Evolutionary conservation across 441 rosid species (phyloP).

Genomic region (Corymbia calophylla): DNA sequence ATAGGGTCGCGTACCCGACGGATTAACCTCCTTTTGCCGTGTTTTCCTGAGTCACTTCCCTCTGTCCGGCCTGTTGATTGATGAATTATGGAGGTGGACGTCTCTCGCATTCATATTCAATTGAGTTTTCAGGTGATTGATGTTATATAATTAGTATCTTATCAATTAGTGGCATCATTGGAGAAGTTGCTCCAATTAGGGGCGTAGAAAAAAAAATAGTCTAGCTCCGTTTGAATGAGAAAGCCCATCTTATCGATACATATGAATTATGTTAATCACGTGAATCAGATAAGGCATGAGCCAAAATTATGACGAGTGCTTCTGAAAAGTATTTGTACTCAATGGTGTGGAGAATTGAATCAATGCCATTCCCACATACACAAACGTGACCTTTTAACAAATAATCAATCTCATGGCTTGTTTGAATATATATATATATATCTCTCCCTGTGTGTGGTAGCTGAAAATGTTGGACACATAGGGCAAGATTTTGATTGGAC

Average conservation of each 20-base stretch:
- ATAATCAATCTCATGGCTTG: neutral
- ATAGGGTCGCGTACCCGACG: fast-evolving
- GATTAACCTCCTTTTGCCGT: neutral
- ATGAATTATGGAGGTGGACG: neutral
- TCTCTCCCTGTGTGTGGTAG: neutral
- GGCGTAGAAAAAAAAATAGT: neutral
- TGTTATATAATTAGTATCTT: neutral
- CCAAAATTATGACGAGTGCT: neutral
- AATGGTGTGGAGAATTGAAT: neutral
- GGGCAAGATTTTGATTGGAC: neutral
- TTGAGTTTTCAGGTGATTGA: neutral
- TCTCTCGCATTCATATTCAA: neutral
- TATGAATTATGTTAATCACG: neutral
- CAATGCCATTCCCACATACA: too few species aligned
- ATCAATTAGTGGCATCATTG: neutral
- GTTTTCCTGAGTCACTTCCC: neutral
- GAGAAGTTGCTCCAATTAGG: neutral
- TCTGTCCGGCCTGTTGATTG: neutral
- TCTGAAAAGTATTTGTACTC: neutral
- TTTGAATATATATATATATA: neutral
- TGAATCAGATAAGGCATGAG: neutral
- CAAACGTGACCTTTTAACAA: neutral
- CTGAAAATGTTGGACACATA: neutral
- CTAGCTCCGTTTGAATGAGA: neutral
- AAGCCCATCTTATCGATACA: neutral